Conservation (phyloP, 2,329 filamentous ascomycete species). For the Pseudogymnoascus sp. region DNA sequence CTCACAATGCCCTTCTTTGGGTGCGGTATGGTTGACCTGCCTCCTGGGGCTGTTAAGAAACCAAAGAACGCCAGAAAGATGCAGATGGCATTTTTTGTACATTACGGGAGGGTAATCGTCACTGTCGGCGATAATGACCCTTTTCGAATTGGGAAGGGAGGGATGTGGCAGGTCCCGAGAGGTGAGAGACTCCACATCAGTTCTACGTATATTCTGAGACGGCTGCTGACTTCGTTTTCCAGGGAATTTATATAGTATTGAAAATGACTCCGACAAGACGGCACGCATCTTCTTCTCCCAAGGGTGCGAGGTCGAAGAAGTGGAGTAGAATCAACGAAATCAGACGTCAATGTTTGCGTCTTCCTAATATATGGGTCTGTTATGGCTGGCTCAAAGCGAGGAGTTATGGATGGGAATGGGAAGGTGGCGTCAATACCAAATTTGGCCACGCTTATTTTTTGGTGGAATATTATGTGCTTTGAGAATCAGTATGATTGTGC, state of each 20-base stretch:
- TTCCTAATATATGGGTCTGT: neutral
- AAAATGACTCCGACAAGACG: slow-evolving; percentile 65
- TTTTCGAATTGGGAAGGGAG: slow-evolving; percentile 80
- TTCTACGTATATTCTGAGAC: neutral
- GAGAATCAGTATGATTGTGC: neutral
- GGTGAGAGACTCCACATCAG: slow-evolving; percentile 52
- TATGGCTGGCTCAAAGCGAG: neutral
- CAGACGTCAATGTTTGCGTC: neutral
- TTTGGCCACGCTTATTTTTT: neutral
- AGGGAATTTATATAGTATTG: slow-evolving; percentile 94
- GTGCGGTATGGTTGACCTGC: slow-evolving; percentile 81
- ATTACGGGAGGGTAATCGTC: slow-evolving; percentile 73
- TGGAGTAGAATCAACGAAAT: neutral
- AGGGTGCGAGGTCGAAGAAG: slow-evolving; percentile 52
- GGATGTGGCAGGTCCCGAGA: slow-evolving; percentile 90
- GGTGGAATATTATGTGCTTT: neutral
- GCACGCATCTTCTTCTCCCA: slow-evolving; percentile 90
- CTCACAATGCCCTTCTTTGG: slow-evolving; percentile 80
- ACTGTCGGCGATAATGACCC: slow-evolving; percentile 60
- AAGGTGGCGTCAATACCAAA: neutral
- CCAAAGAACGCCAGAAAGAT: slow-evolving; percentile 91
- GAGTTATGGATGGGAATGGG: slow-evolving; percentile 2
- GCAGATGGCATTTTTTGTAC: slow-evolving; percentile 95
- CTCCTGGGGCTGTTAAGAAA: slow-evolving; percentile 74
- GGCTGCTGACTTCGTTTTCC: slow-evolving; percentile 12